Evolutionary conservation across 441 rosid genomes (phyloP).

Genomic region (Erodium texanum): DNA sequence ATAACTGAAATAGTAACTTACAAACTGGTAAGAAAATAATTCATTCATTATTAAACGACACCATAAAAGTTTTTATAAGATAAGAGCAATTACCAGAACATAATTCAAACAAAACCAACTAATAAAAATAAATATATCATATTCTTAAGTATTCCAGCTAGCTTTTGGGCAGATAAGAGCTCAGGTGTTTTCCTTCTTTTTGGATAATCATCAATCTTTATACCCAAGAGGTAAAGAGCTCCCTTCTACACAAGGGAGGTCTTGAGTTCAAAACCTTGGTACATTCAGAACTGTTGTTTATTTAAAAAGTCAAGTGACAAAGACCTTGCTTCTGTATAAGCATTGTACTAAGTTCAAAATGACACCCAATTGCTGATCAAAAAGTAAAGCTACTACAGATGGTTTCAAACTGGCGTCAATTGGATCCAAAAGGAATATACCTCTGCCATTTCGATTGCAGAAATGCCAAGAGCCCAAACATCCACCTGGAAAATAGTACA

Average conservation of each 20-base stretch:
- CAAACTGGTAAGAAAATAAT: not conserved
- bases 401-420: conserved; percentile 5
- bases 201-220: not conserved
- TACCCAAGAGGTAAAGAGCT: not conserved
- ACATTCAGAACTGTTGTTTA: no score
- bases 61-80: not conserved
- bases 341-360: no score
- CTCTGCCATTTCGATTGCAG: conserved; percentile 99
- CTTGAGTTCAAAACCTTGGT: no score
- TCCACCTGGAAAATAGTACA: conserved; percentile 61
- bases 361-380: no score
- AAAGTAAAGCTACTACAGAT: not conserved
- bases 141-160: conserved; percentile 6
- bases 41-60: not conserved
- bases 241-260: no score
- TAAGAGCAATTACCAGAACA: not conserved
- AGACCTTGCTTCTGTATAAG: no score
- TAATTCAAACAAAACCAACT: not conserved
- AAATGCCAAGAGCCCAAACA: conserved; percentile 99
- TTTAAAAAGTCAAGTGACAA: no score
- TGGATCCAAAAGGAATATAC: conserved; percentile 25
- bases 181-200: not conserved
- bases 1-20: not conserved
- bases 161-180: not conserved
- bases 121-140: not conserved